phyloP scores from a whole-genome alignment of 2,329 filamentous ascomycete genomes.

The Dactylonectria estremocensis region DNA sequence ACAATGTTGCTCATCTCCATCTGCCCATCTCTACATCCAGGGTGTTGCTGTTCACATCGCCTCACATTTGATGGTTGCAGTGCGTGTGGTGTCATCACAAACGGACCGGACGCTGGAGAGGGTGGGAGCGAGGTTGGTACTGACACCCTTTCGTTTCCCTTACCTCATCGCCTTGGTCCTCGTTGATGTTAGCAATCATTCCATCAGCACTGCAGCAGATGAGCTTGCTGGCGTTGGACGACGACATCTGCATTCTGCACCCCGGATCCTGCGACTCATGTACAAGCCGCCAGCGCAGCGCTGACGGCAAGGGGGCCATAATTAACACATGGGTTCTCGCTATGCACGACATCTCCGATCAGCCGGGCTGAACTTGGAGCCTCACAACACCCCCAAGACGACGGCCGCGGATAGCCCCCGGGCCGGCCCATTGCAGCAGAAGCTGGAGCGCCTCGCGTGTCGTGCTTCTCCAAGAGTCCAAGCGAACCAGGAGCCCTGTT shows the following conservation, averaged over 20 bases:
- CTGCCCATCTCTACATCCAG: slow-evolving; percentile 29
- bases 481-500: slow-evolving; percentile 8
- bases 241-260: not conserved
- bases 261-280: not conserved
- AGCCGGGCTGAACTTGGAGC: slow-evolving; percentile 43
- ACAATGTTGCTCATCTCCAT: slow-evolving; percentile 17
- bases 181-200: slow-evolving; percentile 7
- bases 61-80: slow-evolving; percentile 15
- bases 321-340: slow-evolving; percentile 41
- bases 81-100: slow-evolving; percentile 16
- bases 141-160: slow-evolving; percentile 5
- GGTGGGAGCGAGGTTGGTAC: not conserved
- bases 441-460: slow-evolving; percentile 32
- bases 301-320: slow-evolving; percentile 29
- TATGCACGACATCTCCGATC: slow-evolving; percentile 48
- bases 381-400: slow-evolving; percentile 32
- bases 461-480: slow-evolving; percentile 30
- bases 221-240: not conserved
- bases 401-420: slow-evolving; percentile 21
- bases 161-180: slow-evolving; percentile 27
- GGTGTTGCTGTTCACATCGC: slow-evolving; percentile 27
- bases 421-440: slow-evolving; percentile 7
- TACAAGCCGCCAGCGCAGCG: not conserved
- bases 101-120: not conserved
- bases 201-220: slow-evolving; percentile 3